A percentile compares a stretch with the other conserved stretches of the same genome.
Conservation (phyloP, 2,329 filamentous ascomycete genomes). For the Zopfia rhizophila region DNA sequence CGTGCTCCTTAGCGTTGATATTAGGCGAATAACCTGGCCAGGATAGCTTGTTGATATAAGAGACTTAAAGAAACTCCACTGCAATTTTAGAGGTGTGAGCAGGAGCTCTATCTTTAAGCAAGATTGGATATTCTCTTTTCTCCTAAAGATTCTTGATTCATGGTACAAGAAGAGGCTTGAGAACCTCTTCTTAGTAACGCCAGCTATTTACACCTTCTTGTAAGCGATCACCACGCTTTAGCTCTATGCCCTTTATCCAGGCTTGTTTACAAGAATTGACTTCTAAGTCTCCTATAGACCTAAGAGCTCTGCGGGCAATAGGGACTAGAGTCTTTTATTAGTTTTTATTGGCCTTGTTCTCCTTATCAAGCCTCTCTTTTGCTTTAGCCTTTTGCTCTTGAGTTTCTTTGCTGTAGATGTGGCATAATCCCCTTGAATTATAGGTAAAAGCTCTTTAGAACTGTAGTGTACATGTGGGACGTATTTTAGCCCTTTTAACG, state of each 20-base stretch:
- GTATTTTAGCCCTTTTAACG: slow-evolving; percentile 5
- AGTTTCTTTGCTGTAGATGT: slow-evolving; percentile 5
- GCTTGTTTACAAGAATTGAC: too few relatives aligned
- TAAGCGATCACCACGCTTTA: too few relatives aligned
- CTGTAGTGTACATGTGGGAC: too few relatives aligned
- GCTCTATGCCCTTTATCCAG: too few relatives aligned
- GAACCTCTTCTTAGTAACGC: slow-evolving; percentile 11
- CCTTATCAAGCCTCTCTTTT: too few relatives aligned
- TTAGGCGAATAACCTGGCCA: slow-evolving; percentile 19
- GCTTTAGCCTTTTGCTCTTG: slow-evolving; percentile 8
- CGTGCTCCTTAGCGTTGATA: slow-evolving; percentile 19
- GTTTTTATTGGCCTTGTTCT: too few relatives aligned
- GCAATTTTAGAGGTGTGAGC: slow-evolving; percentile 13
- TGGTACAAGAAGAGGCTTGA: slow-evolving; percentile 10
- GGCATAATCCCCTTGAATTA: slow-evolving; percentile 9
- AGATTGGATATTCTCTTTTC: slow-evolving; percentile 1
- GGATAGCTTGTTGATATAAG: slow-evolving; percentile 10
- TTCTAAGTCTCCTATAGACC: too few relatives aligned
- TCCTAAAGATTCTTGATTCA: slow-evolving; percentile 10
- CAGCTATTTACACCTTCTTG: too few relatives aligned
- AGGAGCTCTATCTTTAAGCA: slow-evolving; percentile 19
- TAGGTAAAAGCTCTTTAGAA: not conserved
- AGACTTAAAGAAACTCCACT: too few relatives aligned
- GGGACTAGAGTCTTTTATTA: too few relatives aligned
- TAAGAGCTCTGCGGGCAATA: too few relatives aligned